Evolutionary conservation across 352 stramenopile species (phyloP).

Genomic region (Pythium phragmitis): DNA sequence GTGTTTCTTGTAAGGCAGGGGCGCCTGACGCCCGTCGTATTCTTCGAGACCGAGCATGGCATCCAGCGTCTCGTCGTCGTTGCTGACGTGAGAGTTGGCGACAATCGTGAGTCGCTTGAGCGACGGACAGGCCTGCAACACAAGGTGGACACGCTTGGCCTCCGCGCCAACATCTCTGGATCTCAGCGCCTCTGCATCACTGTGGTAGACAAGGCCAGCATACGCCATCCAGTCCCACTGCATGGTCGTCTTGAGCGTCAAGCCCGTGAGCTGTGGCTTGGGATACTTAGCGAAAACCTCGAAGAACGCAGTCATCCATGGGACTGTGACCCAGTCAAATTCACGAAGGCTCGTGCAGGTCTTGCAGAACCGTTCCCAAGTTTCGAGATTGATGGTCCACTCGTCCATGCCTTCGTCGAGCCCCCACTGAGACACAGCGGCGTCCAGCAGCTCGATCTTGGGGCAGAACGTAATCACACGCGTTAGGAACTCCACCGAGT

Average conservation of each 20-base stretch:
- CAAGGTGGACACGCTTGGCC: neutral
- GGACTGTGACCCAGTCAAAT: conserved; percentile 12
- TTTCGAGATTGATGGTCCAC: conserved; percentile 6
- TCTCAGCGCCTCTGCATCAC: neutral
- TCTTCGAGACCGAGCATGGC: conserved; percentile 7
- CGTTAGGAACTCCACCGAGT: neutral
- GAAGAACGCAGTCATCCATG: conserved; percentile 12
- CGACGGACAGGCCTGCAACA: conserved; percentile 14
- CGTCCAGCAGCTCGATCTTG: conserved; percentile 11
- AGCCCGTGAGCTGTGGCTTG: conserved; percentile 4
- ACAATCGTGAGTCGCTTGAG: conserved; percentile 6
- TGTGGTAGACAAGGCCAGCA: neutral
- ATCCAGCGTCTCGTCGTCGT: conserved; percentile 4
- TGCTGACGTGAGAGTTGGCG: neutral
- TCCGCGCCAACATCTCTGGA: neutral
- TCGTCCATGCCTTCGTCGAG: conserved; percentile 1
- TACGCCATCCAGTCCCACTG: conserved; percentile 18
- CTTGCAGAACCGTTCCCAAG: conserved; percentile 15
- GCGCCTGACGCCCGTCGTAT: neutral
- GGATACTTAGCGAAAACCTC: conserved; percentile 16
- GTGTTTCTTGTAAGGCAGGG: neutral
- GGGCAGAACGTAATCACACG: conserved; percentile 7
- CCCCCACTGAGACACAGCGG: neutral
- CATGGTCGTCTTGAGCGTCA: conserved; percentile 7
- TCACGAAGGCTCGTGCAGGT: conserved; percentile 1